Conservation (phyloP, 2,329 filamentous ascomycete species). For the Paecilomyces fulvus region DNA sequence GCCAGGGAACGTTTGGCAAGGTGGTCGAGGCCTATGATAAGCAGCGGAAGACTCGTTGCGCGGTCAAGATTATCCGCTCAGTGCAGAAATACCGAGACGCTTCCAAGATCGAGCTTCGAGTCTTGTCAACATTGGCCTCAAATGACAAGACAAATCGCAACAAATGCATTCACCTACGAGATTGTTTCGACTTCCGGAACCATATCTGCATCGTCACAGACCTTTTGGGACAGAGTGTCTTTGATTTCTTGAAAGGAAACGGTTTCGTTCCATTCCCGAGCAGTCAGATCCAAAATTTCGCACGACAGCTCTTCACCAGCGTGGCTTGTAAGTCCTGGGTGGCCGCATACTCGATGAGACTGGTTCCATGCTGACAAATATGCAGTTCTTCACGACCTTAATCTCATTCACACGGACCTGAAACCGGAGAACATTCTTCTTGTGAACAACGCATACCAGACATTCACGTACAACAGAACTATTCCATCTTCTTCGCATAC, state of each 20-base stretch:
- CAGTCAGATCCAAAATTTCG: constrained; percentile 96
- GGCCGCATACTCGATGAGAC: not conserved
- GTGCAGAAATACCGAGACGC: constrained; percentile 98
- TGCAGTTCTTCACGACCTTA: constrained; percentile 85
- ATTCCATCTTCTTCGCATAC: constrained; percentile 57
- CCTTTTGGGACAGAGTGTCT: constrained; percentile 85
- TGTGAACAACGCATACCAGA: constrained; percentile 57
- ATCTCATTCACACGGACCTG: constrained; percentile 84
- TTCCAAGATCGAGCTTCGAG: constrained; percentile 85
- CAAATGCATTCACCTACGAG: constrained; percentile 89
- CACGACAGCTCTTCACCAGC: constrained; percentile 91
- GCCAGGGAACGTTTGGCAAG: constrained; percentile 96
- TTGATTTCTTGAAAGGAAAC: constrained; percentile 95
- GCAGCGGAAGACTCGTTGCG: constrained; percentile 68
- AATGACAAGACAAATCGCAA: constrained; percentile 92
- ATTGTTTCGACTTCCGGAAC: constrained; percentile 94
- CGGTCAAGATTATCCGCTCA: constrained; percentile 96
- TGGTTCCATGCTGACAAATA: constrained; percentile 14
- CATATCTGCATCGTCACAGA: constrained; percentile 85
- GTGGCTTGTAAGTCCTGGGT: constrained; percentile 78
- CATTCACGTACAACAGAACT: constrained; percentile 60
- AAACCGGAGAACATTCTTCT: constrained; percentile 62
- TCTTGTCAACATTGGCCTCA: constrained; percentile 80
- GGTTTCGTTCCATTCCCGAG: constrained; percentile 94
- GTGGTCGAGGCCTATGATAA: constrained; percentile 88